Base-by-base conservation (phyloP, 345 rosid species). In the Balakata baccata region DNA sequence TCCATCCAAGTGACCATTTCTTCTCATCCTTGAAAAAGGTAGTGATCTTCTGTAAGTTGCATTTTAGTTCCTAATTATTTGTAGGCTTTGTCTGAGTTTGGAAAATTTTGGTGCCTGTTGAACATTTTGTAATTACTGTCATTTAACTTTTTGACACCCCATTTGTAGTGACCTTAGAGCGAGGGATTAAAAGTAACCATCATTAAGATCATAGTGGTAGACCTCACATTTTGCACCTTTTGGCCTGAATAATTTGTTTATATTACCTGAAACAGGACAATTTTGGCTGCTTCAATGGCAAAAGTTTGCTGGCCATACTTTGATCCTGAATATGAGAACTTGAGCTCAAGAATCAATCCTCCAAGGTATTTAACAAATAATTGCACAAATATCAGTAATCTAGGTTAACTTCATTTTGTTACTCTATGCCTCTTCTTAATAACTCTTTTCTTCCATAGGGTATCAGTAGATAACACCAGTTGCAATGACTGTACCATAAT, bases 321-420 rank as follows among this genome's bases (percentile, higher is more conserved):
- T 11, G 98, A 93, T 86, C 98, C 98, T 38, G 98, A 91, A 71
- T 93, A 91, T 77, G 98, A 93, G 85, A 93, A 84, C 86, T 74
- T 91, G 78, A 93, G 92, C 85, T 75, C 81, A 71, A 90, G 91
- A 84, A 93, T 93, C 75, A 91, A 93, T 76, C 98, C 98, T 64
- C 98, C 98, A 52, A 91, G 97, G 98, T 93, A 77, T 12, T 63
- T 29, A 29, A 29, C 34, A 29, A 29, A 29, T 29, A 29, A 29
- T 29, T 29, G 34, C 34, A 29, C 34, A 29, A 29, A 29, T 29
- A 29, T 29, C 34, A 29, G 34, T 29, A 29, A 29, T 29, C 34
- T 29, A 29, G 34, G 34, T 29, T 29, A 29, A 29, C 34, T 29
- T 29, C 34, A 29, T 29, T 29, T 29, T 29, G 34, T 29, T 29